Percentiles rank a stretch among this genome's conserved stretches.
Evolutionary conservation across 805 yeast genomes (phyloP).

Genomic region (Saturnispora ahearnii): DNA sequence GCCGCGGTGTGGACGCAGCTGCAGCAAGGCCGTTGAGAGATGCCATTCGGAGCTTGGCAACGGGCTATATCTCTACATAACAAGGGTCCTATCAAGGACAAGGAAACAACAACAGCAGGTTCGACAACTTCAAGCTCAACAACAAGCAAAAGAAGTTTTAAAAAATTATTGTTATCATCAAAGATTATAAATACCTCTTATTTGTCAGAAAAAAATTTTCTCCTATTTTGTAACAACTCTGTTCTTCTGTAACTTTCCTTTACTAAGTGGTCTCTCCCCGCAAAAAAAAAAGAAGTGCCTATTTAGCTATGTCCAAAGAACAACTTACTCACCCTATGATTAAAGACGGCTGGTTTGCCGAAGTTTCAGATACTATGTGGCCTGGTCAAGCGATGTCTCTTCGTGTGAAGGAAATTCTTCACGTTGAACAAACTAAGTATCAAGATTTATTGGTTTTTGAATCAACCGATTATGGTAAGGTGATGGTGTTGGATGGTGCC

Average conservation of each 20-base stretch:
- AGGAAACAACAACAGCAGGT: background rate
- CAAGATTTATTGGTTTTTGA: conserved; percentile 93
- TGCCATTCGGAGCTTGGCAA: background rate
- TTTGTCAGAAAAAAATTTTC: too few species aligned
- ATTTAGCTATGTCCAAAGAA: conserved; percentile 18
- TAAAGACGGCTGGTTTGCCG: conserved; percentile 95
- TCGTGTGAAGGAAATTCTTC: conserved; percentile 77
- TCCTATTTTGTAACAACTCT: too few species aligned
- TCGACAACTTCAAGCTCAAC: background rate
- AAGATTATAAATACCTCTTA: too few species aligned
- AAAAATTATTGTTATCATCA: too few species aligned
- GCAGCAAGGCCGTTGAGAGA: background rate
- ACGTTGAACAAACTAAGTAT: conserved; percentile 76
- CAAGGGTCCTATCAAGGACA: background rate
- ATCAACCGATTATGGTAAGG: conserved; percentile 91
- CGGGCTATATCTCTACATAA: background rate
- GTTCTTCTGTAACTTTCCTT: background rate
- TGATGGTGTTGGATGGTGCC: conserved; percentile 86
- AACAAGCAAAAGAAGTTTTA: background rate
- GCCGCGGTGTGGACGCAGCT: conserved; percentile 4
- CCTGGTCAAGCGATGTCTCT: conserved; percentile 97
- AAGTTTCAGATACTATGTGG: conserved; percentile 92
- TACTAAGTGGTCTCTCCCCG: background rate
- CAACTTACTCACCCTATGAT: conserved; percentile 45
- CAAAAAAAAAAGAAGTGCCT: background rate